Base-by-base conservation (phyloP, 176 grass and related monocot species). In the Musa schizocarpa region DNA sequence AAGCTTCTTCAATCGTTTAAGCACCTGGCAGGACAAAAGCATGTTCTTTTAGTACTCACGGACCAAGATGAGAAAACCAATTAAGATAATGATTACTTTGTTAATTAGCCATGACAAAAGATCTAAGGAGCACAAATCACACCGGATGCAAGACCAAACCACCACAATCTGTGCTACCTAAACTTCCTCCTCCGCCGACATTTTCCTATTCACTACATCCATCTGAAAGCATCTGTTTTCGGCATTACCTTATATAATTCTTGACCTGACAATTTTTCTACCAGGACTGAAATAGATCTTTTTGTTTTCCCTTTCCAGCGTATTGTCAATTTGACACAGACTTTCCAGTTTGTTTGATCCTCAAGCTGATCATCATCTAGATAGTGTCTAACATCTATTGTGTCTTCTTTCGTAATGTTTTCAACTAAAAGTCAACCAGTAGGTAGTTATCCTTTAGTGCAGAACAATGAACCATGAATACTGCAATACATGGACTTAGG, bases 1-100 rank as follows among this genome's bases (percentile, higher is more conserved):
- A 70, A 70, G 68, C 68, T 70, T 70, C 68, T 70, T 70, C 68
- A 70, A 70, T 70, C 68, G 68, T n/a, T 50, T 70, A 20, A 70
- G 43, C 17, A 21, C 68, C 68, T 70, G 34, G 48, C 17, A 21
- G 68, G 27, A 68, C 13, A 68, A 65, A 70, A 70, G 51, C 48
- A 70, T 52, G 68, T 51, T 20, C 43, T 49, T 70, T 70, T 65
- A 65, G 63, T 65, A 25, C 8, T 25, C 62, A 65, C 12, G 9
- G 12, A 65, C 21, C 13, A 61, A 65, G 21, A 26, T 26, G 22
- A 65, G n/a, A 70, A 70, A 19, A 25, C 25, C 17, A 50, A 51
- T 21, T 8, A 19, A 21, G 1, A 9, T 11, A 43, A 43, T 43
- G 34, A 43, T 43, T 43, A 20, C 5, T 68, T 34, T 17, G 7